A percentile compares a stretch with the other conserved stretches of the same genome.
Conservation (phyloP, 2,329 filamentous ascomycete genomes). For the Penicillium janthinellum region DNA sequence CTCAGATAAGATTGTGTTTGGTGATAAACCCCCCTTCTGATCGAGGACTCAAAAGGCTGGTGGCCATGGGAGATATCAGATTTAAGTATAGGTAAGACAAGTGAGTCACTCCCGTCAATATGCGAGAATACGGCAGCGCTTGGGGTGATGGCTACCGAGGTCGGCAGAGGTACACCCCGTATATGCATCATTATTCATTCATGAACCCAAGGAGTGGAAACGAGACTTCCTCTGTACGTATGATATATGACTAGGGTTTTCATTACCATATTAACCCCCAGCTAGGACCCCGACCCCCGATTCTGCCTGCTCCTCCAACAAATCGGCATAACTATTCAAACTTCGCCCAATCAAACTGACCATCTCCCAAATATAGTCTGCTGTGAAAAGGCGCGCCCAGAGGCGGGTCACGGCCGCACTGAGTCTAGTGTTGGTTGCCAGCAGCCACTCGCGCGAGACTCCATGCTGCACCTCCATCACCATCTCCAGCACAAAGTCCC, state of each 20-base stretch:
- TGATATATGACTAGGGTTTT: background rate
- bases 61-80: background rate
- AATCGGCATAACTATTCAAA: conserved; percentile 36
- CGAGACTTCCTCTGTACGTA: background rate
- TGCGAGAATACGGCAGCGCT: background rate
- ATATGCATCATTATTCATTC: background rate
- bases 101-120: background rate
- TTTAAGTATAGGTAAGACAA: background rate
- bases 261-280: background rate
- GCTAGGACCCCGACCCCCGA: background rate
- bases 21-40: background rate
- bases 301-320: conserved; percentile 24
- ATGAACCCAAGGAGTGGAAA: background rate
- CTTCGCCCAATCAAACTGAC: conserved; percentile 39
- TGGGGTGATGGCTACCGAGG: background rate
- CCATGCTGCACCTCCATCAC: conserved; percentile 40
- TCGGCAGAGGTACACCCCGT: background rate
- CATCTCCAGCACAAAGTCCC: conserved; percentile 42
- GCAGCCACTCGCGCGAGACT: conserved; percentile 33
- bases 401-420: conserved; percentile 36
- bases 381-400: conserved; percentile 39
- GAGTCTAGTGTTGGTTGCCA: conserved; percentile 36
- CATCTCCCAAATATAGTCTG: conserved; percentile 42
- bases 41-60: background rate
- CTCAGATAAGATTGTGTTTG: background rate